Percentiles rank a stretch among this genome's conserved stretches.
Conservation (phyloP, 108 stramenopile genomes). For the Discostella stelligeroides region DNA sequence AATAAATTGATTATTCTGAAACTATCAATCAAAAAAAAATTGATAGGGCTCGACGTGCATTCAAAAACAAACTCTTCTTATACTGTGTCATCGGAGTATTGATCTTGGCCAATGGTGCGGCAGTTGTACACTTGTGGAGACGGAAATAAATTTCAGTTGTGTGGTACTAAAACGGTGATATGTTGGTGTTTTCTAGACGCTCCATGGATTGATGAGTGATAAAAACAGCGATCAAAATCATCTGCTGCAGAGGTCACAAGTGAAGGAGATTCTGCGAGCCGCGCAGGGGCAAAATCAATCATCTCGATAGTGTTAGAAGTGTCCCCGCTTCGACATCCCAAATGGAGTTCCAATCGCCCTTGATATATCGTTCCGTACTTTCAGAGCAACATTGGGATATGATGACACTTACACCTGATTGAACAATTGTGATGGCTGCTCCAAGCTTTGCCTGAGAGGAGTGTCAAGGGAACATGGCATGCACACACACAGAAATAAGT, state of each 20-base stretch:
- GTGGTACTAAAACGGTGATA: too few relatives aligned
- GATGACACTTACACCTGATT: conserved; percentile 52
- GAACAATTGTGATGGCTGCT: conserved; percentile 60
- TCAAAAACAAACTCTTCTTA: conserved; percentile 65
- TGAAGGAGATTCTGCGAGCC: too few relatives aligned
- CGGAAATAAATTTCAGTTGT: conserved; percentile 14
- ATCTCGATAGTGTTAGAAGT: conserved; percentile 4
- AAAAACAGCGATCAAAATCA: too few relatives aligned
- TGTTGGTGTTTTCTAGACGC: too few relatives aligned
- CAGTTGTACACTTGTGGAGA: conserved; percentile 36
- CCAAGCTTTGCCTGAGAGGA: conserved; percentile 52
- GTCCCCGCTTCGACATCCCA: conserved; percentile 36
- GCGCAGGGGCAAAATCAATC: too few relatives aligned
- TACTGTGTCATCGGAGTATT: conserved; percentile 66
- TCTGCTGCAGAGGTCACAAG: too few relatives aligned
- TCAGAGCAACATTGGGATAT: conserved; percentile 59
- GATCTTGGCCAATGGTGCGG: conserved; percentile 55
- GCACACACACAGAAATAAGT: too few relatives aligned
- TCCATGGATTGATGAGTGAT: too few relatives aligned
- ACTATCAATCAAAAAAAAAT: conserved; percentile 2
- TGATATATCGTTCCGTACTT: conserved; percentile 46
- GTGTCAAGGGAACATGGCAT: not conserved
- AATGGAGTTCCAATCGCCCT: conserved; percentile 20
- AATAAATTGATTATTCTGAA: too few relatives aligned
- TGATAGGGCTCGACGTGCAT: conserved; percentile 54